A percentile compares a stretch with the other conserved stretches of the same genome.
These are phyloP conservation scores for Psophocarpus tetragonolobus DNA, from an alignment of 306 rosid species.

Conservation along the genomic window DNA sequence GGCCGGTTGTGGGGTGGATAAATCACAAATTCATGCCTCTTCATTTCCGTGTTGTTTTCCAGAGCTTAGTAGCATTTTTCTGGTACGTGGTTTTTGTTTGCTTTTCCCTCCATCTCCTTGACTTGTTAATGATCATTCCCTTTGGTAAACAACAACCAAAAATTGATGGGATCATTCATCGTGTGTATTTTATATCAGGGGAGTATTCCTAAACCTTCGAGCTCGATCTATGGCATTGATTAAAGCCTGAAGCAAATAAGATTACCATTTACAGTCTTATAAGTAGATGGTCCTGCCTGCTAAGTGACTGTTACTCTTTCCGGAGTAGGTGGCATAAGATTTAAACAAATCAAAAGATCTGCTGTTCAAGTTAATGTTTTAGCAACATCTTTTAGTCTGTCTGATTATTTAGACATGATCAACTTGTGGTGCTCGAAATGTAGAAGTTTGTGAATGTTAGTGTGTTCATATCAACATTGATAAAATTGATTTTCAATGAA, in stretches of 20 bases:
- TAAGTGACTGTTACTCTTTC: neutral
- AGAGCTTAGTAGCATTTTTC: conserved; percentile 73
- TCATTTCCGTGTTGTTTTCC: conserved; percentile 83
- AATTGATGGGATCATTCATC: conserved; percentile 20
- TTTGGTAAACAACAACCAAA: neutral
- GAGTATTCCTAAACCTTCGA: conserved; percentile 78
- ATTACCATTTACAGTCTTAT: neutral
- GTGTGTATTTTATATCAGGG: conserved; percentile 54
- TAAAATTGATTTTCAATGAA: no score
- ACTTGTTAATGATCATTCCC: conserved; percentile 9
- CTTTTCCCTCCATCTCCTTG: neutral
- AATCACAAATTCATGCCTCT: conserved; percentile 88
- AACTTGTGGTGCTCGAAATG: neutral
- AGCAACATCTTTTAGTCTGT: conserved; percentile 16
- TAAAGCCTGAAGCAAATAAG: conserved; percentile 52
- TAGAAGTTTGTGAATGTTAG: neutral
- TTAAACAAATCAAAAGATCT: neutral
- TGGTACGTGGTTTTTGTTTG: conserved; percentile 53
- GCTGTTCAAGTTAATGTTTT: neutral
- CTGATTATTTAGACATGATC: conserved; percentile 6
- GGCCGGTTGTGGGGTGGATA: conserved; percentile 90
- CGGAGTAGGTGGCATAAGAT: neutral
- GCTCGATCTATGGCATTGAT: conserved; percentile 67
- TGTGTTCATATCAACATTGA: no score
- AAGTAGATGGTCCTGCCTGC: conserved; percentile 1